Evolutionary conservation across 768 basidiomycete species (phyloP).

Genomic region (Collybia sp.): DNA sequence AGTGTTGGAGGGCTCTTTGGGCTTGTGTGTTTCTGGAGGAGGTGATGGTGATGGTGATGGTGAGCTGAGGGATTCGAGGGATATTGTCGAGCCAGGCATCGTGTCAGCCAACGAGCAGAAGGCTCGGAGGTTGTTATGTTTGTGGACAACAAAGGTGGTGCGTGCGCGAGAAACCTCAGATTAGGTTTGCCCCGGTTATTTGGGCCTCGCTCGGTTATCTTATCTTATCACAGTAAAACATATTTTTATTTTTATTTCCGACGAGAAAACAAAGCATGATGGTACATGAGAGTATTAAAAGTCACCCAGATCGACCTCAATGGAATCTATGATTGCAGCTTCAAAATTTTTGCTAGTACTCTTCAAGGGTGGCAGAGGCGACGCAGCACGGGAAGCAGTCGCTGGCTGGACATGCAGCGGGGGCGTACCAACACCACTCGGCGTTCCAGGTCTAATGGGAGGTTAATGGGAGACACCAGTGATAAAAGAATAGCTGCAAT

Average conservation of each 20-base stretch:
- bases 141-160: constrained; percentile 25
- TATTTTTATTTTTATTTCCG: constrained; percentile 4
- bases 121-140: constrained; percentile 7
- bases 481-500: constrained; percentile 1
- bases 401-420: constrained; percentile 21
- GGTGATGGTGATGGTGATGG: constrained; percentile 56
- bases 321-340: constrained; percentile 53
- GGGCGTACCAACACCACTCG: constrained; percentile 35
- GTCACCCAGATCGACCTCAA: constrained; percentile 78
- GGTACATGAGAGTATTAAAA: not conserved
- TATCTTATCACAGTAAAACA: constrained; percentile 22
- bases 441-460: constrained; percentile 43
- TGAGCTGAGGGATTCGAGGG: constrained; percentile 61
- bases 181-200: constrained; percentile 10
- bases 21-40: constrained; percentile 18
- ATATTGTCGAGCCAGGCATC: constrained; percentile 58
- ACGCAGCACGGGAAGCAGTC: constrained; percentile 13
- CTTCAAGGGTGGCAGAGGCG: constrained; percentile 21
- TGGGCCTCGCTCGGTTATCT: constrained; percentile 19
- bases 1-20: constrained; percentile 21
- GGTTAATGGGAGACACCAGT: constrained; percentile 17
- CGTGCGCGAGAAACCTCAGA: constrained; percentile 24
- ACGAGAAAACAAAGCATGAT: not conserved
- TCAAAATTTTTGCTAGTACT: constrained; percentile 43
- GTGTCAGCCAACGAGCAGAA: constrained; percentile 18